Conservation (phyloP, 495 filamentous ascomycete species). For the Neurospora sp. region DNA sequence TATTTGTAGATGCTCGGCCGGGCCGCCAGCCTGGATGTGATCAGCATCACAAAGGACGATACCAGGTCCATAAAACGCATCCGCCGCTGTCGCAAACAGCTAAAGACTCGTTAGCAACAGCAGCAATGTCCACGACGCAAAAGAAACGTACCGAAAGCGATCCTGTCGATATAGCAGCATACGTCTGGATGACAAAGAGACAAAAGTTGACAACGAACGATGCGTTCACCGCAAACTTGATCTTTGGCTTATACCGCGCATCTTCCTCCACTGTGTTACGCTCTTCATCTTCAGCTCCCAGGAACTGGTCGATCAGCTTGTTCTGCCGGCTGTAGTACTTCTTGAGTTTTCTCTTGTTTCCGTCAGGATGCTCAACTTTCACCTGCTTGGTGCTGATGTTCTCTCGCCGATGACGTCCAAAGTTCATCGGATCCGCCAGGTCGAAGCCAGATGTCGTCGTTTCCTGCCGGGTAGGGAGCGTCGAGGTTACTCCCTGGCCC, state of each 20-base stretch:
- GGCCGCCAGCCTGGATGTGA: constrained; percentile 40
- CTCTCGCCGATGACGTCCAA: constrained; percentile 31
- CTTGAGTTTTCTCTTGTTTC: constrained; percentile 34
- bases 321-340: constrained; percentile 48
- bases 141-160: constrained; percentile 34
- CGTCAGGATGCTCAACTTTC: constrained; percentile 34
- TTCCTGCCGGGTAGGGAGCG: not conserved
- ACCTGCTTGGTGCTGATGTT: constrained; percentile 33
- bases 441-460: constrained; percentile 11
- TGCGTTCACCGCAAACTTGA: constrained; percentile 46
- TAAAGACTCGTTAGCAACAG: constrained; percentile 17
- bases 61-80: constrained; percentile 54
- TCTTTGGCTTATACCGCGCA: constrained; percentile 39
- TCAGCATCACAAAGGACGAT: constrained; percentile 45
- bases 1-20: constrained; percentile 47
- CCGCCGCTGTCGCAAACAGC: constrained; percentile 48
- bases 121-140: constrained; percentile 5
- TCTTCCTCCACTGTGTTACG: constrained; percentile 36
- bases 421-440: constrained; percentile 28
- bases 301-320: constrained; percentile 45
- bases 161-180: constrained; percentile 46
- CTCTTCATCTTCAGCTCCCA: constrained; percentile 44
- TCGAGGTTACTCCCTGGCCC: not conserved
- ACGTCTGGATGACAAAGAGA: constrained; percentile 48
- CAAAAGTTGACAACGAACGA: constrained; percentile 44